Evolutionary conservation across 768 basidiomycete species (phyloP).

Genomic region (Vishniacozyma victoriae): DNA sequence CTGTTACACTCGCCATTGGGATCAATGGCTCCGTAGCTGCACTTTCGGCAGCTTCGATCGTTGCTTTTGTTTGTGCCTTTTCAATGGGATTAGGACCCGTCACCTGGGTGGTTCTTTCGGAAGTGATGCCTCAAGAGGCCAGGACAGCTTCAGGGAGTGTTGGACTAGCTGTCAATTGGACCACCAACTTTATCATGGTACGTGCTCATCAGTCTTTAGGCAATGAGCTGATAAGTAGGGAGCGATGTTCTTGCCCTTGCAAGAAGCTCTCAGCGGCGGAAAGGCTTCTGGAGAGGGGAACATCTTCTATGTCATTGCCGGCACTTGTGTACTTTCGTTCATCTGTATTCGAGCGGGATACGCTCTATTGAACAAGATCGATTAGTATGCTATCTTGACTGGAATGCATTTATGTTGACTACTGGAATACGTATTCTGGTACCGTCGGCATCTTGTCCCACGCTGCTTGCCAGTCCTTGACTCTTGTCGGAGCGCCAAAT

Average conservation of each 20-base stretch:
- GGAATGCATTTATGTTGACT: too few species aligned
- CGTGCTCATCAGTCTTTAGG: not conserved
- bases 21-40: constrained; percentile 47
- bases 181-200: constrained; percentile 27
- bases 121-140: constrained; percentile 74
- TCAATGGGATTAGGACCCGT: constrained; percentile 86
- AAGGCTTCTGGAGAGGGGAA: constrained; percentile 25
- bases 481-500: constrained; percentile 54
- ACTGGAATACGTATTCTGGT: constrained; percentile 20
- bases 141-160: constrained; percentile 71
- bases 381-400: too few species aligned
- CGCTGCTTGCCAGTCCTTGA: constrained; percentile 19
- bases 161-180: constrained; percentile 60
- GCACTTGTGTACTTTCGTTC: constrained; percentile 15
- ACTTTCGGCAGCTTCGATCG: constrained; percentile 64
- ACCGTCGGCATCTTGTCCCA: constrained; percentile 39
- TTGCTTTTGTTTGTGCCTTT: constrained; percentile 78
- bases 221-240: constrained; percentile 6
- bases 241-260: constrained; percentile 28
- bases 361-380: not conserved
- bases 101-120: constrained; percentile 84
- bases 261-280: constrained; percentile 23
- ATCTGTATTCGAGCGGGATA: constrained; percentile 7
- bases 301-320: constrained; percentile 30
- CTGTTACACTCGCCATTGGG: constrained; percentile 56